phyloP scores from a whole-genome alignment of 2,329 filamentous ascomycete species.

The Graphilbum ipis-grandicollis region DNA sequence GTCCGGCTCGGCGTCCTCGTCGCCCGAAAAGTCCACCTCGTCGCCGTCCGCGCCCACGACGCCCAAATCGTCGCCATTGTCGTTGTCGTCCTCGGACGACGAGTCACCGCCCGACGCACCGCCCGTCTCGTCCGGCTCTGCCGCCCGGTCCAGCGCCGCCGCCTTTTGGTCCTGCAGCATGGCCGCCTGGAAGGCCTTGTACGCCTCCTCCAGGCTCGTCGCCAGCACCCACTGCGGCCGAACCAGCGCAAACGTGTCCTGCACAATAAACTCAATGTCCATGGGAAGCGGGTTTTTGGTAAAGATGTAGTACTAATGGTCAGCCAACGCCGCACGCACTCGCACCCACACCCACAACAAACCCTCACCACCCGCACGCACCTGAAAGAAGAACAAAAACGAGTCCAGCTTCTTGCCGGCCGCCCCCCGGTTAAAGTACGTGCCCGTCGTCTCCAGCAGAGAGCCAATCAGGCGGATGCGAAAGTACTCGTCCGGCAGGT shows the following conservation, averaged over 20 bases:
- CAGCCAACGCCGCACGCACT: no score
- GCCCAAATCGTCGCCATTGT: constrained; percentile 44
- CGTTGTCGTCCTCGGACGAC: constrained; percentile 63
- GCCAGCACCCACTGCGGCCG: constrained; percentile 88
- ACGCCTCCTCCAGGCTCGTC: constrained; percentile 65
- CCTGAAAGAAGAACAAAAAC: constrained; percentile 88
- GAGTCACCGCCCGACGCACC: constrained; percentile 38
- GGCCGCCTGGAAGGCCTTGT: constrained; percentile 69
- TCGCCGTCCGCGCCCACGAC: constrained; percentile 47
- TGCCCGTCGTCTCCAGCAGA: constrained; percentile 83
- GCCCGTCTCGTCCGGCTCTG: constrained; percentile 28
- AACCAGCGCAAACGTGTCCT: constrained; percentile 73
- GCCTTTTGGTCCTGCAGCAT: constrained; percentile 78
- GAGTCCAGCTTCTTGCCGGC: constrained; percentile 97
- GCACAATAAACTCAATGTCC: constrained; percentile 93
- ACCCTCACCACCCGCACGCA: no score
- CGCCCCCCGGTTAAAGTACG: constrained; percentile 86
- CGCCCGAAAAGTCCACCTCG: constrained; percentile 37
- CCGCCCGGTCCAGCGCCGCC: constrained; percentile 49
- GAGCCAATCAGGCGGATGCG: constrained; percentile 81
- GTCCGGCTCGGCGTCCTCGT: constrained; percentile 38
- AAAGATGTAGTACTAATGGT: constrained; percentile 64
- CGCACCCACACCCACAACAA: no score
- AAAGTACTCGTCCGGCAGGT: constrained; percentile 89
- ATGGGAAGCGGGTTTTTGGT: constrained; percentile 82